Percentiles rank a stretch among this genome's conserved stretches.
These are phyloP conservation scores for Ceratocystis variospora DNA, from an alignment of 2,329 filamentous ascomycete species.

Conservation along the genomic window DNA sequence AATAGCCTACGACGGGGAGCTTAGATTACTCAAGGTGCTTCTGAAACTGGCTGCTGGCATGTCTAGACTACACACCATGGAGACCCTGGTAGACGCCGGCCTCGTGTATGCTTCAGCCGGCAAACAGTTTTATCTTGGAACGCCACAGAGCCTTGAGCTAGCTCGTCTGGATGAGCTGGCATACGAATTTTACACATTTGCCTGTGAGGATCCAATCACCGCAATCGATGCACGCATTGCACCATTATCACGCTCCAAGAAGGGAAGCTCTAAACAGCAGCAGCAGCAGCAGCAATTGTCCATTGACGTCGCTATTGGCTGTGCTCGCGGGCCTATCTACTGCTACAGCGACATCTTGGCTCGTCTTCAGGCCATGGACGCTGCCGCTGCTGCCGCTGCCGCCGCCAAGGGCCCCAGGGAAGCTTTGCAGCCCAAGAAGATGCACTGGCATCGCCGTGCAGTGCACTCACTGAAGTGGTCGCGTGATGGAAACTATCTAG, in stretches of 20 bases:
- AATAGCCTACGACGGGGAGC: constrained; percentile 13
- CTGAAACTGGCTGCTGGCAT: constrained; percentile 10
- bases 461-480: constrained; percentile 87
- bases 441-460: constrained; percentile 83
- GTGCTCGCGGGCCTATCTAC: constrained; percentile 61
- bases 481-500: constrained; percentile 84
- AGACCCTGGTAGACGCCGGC: constrained; percentile 8
- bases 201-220: constrained; percentile 49
- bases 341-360: constrained; percentile 64
- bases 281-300: constrained; percentile 5
- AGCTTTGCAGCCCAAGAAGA: constrained; percentile 46
- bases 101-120: constrained; percentile 23
- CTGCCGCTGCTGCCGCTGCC: constrained; percentile 20
- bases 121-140: constrained; percentile 28
- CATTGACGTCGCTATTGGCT: constrained; percentile 67
- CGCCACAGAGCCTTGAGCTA: constrained; percentile 22
- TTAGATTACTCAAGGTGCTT: constrained; percentile 16
- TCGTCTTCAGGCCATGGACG: constrained; percentile 36
- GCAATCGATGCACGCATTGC: constrained; percentile 48
- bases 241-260: constrained; percentile 23
- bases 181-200: constrained; percentile 38
- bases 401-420: constrained; percentile 30
- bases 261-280: constrained; percentile 13
- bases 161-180: constrained; percentile 23
- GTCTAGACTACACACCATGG: constrained; percentile 15